Base-by-base conservation (phyloP, 202 grass and related monocot species). In the Brachypodium distachyon region DNA sequence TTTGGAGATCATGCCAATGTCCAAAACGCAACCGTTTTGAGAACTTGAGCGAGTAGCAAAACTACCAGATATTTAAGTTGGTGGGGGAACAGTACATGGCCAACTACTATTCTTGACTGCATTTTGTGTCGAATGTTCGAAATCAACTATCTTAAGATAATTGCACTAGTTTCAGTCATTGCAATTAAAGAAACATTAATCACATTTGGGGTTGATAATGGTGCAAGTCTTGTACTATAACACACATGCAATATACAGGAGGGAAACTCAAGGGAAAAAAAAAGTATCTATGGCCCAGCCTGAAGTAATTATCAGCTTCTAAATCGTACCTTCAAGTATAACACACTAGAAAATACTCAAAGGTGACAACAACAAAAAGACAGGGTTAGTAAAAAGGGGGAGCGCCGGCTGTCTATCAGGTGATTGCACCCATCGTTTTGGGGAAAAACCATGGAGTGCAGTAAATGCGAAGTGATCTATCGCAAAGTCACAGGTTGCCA, bases 401-500 rank as follows among this genome's bases (percentile, higher is more conserved):
- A 65, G 21, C 40, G 22, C 32, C 14, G 0, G 12, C 31, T 51
- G 29, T 37, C 60, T 40, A 36, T 61, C 58, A 67, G 2, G 38
- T 40, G 63, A 67, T 42, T 69, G 63, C 12, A 43, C 26, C 38
- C 72, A 87, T 36, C 25, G 41, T 67, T 74, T 25, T n/a, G 13
- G 23, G 23, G 36, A 54, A 50, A 55, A 61, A 26, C 12, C 42
- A 36, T 14, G 12, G 1, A 54, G 11, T 67, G 60, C 49, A 34
- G 41, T 80, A 85, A 78, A 18, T 72, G 2, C 42, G 16, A 70
- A 23, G 12, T 64, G 36, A 50, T 73, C n/a, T 34, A 78, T 37
- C 58, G 72, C 1, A 65, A 58, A 49, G 55, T 49, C 56, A 63
- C 1, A 41, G 13, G 3, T 67, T 27, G n/a, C 38, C 31, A 65